Evolutionary conservation across 805 yeast species (phyloP), one percentile per base, ranked within the genome.

Genomic region (Wickerhamiella sergipiensis): DNA sequence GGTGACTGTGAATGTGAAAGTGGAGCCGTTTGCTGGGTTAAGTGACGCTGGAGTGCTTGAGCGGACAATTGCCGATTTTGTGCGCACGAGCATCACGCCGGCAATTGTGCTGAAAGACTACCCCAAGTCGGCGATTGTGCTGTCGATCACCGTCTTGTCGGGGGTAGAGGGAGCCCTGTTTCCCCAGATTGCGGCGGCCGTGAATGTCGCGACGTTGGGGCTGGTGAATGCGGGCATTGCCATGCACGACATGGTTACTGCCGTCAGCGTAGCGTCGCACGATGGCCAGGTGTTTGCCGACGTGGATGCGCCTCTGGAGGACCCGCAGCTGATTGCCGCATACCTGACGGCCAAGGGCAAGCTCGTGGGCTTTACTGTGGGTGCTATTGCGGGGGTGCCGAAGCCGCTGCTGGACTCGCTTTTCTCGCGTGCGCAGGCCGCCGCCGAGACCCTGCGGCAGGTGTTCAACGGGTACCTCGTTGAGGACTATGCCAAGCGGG

Each of bases 71-170:
- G 60, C 67, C n/a, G 70, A 75, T 17, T 78, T 73, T 52, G 64
- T 81, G 8, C 74, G 75, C 50, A 70, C 80, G 3, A 66, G 81
- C 42, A 61, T 80, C 17, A 62, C 72, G 22, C 76, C 82, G 8
- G 66, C 80, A 1, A 71, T 84, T 1, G 57, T 81, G 18, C 68
- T 86, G 33, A 77, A 77, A 13, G 80, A 81, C 54, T 92, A 92
- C 64, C 97, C 97, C 4, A 90, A 90, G 65, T 85, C 95, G 2
- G 80, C 89, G 18, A 85, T 90, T 52, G 92, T 83, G 60, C 75
- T 90, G 15, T 82, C 81, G 55, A 70, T 92, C 6, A 77, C 82
- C 40, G 69, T 90, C 7, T 73, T 89, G 26, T 71, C 81, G 7
- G 66, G 74, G 26, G 55, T 55, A 1, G 69, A 75, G 40, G 66